Evolutionary conservation across 768 basidiomycete genomes (phyloP), one percentile per base, ranked within the genome.

Genomic region (Xerocomellus intermedius): DNA sequence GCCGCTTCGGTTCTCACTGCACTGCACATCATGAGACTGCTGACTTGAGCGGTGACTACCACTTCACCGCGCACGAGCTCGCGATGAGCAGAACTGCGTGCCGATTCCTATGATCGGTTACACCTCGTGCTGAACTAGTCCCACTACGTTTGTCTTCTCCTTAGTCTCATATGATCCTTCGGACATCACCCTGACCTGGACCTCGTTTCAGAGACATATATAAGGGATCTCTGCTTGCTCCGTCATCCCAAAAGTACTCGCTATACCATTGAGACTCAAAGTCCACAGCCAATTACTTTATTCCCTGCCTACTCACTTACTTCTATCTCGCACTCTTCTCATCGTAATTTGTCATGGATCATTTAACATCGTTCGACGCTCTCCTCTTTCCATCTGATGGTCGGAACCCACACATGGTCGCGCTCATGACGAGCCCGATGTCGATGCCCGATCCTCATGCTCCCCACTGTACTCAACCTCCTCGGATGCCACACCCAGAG

Each of bases 401-500:
- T 53, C 87, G 88, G 37, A 80, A 84, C 22, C 87, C 90, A 17
- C 84, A 85, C 42, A 73, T 91, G 51, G 85, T 91, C 35, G 74
- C 79, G 52, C 79, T 92, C 55, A 85, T 85, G 85, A 88, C 87
- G 22, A 91, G 87, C 82, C 82, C 71, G 37, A 71, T 63, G 57
- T 68, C 77, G 50, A 63, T 75, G 54, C 73, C 75, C 17, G 70
- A 75, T 52, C 77, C 78, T 43, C 79, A 80, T 55, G 72, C 72
- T 14, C 70, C 76, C 12, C 78, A 79, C 50, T 76, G 75, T 42
- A 67, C 73, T 52, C 70, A 77, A 28, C 78, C 78, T 32, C 73
- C 82, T 43, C 83, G 85, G 49, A 80, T 89, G 76, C 90, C 90
- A 0, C 90, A 92, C 69, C 90, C 90, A 12, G 89, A 91, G 69